These are phyloP conservation scores for Aspergillus clavatus DNA, from an alignment of 2,329 filamentous ascomycete genomes.

Conservation along the genomic window DNA sequence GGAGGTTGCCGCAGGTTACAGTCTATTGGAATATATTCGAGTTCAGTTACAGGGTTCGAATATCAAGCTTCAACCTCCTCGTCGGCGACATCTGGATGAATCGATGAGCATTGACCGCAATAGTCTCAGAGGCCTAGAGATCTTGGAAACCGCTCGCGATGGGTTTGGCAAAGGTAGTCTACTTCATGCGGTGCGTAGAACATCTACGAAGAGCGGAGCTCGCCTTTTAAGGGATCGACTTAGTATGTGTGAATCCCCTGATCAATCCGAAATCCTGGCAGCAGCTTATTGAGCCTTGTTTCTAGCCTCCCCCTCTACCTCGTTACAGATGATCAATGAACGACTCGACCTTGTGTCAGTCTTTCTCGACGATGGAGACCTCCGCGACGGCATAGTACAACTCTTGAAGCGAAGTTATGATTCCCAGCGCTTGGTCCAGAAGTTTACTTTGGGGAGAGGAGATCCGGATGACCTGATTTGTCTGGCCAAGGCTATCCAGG, in stretches of 20 bases:
- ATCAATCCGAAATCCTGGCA: slow-evolving; percentile 23
- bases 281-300: slow-evolving; percentile 45
- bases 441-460: slow-evolving; percentile 88
- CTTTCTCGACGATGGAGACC: slow-evolving; percentile 61
- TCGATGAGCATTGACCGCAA: slow-evolving; percentile 90
- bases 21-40: slow-evolving; percentile 79
- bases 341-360: slow-evolving; percentile 76
- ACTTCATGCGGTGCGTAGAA: slow-evolving; percentile 81
- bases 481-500: slow-evolving; percentile 72
- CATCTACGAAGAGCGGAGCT: slow-evolving; percentile 86
- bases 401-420: slow-evolving; percentile 75
- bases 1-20: slow-evolving; percentile 72
- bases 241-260: slow-evolving; percentile 43
- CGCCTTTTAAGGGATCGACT: slow-evolving; percentile 79
- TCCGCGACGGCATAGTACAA: slow-evolving; percentile 65
- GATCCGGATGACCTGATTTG: slow-evolving; percentile 85
- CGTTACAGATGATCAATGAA: slow-evolving; percentile 67
- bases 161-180: slow-evolving; percentile 75
- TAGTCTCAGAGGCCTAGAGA: slow-evolving; percentile 82
- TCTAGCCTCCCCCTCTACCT: slow-evolving; percentile 77
- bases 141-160: slow-evolving; percentile 80
- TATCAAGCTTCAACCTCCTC: slow-evolving; percentile 78
- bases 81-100: slow-evolving; percentile 67
- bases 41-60: slow-evolving; percentile 70
- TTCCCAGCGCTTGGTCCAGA: slow-evolving; percentile 84